A percentile compares a stretch with the other conserved stretches of the same genome.
These are phyloP conservation scores for Euphorbia pulcherrima DNA, from an alignment of 345 rosid species.

Conservation along the genomic window DNA sequence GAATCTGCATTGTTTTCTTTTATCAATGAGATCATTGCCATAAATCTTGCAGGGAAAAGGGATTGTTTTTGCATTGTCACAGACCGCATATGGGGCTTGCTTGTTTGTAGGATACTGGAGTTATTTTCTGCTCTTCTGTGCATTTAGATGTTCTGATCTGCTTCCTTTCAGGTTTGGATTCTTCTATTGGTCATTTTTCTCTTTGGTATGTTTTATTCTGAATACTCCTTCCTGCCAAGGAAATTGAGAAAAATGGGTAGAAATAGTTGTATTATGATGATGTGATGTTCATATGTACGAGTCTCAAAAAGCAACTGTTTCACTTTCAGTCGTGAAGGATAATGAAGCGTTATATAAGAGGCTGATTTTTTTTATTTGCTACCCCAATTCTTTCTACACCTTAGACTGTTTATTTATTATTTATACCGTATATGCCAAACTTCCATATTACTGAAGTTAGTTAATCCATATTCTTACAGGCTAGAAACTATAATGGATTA, in stretches of 20 bases:
- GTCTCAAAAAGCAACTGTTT: background rate
- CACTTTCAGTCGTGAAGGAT: background rate
- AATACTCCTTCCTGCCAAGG: background rate
- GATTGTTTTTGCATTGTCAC: conserved; percentile 64
- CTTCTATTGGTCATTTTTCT: conserved; percentile 13
- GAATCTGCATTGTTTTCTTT: conserved; percentile 4
- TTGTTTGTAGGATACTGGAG: conserved; percentile 82
- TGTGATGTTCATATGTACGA: background rate
- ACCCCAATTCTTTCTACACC: background rate
- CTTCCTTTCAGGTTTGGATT: conserved; percentile 77
- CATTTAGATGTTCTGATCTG: conserved; percentile 45
- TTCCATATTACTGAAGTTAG: conserved; percentile 12
- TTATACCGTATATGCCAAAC: background rate
- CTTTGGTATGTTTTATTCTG: conserved; percentile 10
- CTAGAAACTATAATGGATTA: conserved; percentile 42
- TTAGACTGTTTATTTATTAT: background rate
- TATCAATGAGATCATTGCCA: background rate
- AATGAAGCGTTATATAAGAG: background rate
- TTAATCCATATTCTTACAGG: conserved; percentile 40
- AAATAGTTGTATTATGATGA: background rate
- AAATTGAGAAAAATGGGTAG: background rate
- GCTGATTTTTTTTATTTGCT: background rate
- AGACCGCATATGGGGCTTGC: conserved; percentile 77
- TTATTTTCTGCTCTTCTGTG: conserved; percentile 55
- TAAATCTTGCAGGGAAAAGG: conserved; percentile 53